Base-by-base conservation (phyloP, 2,329 filamentous ascomycete species). In the Xylariaceae sp. region DNA sequence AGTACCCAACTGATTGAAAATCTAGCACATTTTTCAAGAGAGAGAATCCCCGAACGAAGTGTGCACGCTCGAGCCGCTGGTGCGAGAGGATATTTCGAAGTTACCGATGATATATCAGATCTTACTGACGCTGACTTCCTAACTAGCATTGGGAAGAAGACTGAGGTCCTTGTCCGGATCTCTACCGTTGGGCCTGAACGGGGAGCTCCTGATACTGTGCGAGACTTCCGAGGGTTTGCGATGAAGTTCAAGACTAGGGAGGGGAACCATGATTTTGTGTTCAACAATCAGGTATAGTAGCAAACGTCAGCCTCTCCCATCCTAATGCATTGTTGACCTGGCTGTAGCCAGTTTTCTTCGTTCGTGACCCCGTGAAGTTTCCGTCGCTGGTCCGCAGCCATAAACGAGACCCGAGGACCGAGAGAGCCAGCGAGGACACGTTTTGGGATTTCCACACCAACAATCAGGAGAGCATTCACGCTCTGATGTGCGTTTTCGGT, bases 401-500 rank as follows among this genome's bases (percentile, higher is more conserved):
- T 16, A 67, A 67, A 43, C 52, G 57, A 3, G 63, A 67, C 29
- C 65, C 65, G 2, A 52, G 54, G 20, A 61, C 59, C 2, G 57
- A 60, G 12, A 58, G 56, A 10, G 44, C 59, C 2, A 62, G 64
- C 6, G 61, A 61, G 1, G 65, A 67, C 20, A 66, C 65, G 61
- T 67, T 67, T 48, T 67, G 65, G 65, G 65, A 67, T 40, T 67
- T 65, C 52, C 63, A 65, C 56, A 50, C 63, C 7, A 67, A 71
- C 47, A 81, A 81, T 50, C 77, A 74, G 18, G 79, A 82, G 66
- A 73, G 75, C 2, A 75, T 78, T 0, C 81, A 85, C 63, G 74
- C 73, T 10, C 61, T 83, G 45, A 80, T 84, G 77, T 74, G 77
- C 20, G 67, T 84, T 1, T 83, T 85, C 57, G 73, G 77, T 26